Base-by-base conservation (phyloP, 371 early-diverging fungal species). In the Apophysomyces ossiformis region DNA sequence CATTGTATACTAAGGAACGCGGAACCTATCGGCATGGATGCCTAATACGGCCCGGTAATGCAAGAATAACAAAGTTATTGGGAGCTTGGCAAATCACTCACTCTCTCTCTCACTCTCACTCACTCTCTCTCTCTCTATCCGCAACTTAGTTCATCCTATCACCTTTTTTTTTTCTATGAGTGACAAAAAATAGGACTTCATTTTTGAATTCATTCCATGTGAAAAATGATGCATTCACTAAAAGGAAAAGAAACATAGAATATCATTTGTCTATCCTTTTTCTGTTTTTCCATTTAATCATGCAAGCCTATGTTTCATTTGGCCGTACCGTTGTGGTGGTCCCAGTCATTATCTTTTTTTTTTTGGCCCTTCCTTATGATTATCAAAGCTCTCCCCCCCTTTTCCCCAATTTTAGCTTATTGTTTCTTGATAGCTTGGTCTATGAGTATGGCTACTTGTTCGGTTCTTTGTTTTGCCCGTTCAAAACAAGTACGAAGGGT, bases 401-500 rank as follows among this genome's bases (percentile, higher is more conserved):
- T 45, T 13, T 13, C 13, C 16, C 46, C 57, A 26, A n/a, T 4
- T 18, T 18, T 8, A 21, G 26, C 26, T 41, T 56, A 44, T 58
- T 57, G 43, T 57, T 57, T 32, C 26, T 57, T 35, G 38, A 65
- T 26, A n/a, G 60, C 59, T 35, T 60, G 36, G 13, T 61, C 47
- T 36, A 70, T 66, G 45, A 71, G 47, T 18, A 45, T 5, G n/a
- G 13, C 69, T 18, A 87, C 61, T 60, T 83, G 74, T 41, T 72
- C 63, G 46, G 75, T 81, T 57, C 88, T 76, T 64, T 74, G 63
- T 46, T 73, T 71, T 35, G 86, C 82, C 15, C 74, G 67, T 15
- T 74, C 69, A 38, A 89, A 72, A 57, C 86, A 87, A 16, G 66
- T 60, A 26, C 66, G 74, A 57, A 89, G 44, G 38, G 73, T 63